A percentile compares a stretch with the other conserved stretches of the same genome.
Evolutionary conservation across 495 filamentous ascomycete genomes (phyloP).

Genomic region (Hypoxylon trugodes): DNA sequence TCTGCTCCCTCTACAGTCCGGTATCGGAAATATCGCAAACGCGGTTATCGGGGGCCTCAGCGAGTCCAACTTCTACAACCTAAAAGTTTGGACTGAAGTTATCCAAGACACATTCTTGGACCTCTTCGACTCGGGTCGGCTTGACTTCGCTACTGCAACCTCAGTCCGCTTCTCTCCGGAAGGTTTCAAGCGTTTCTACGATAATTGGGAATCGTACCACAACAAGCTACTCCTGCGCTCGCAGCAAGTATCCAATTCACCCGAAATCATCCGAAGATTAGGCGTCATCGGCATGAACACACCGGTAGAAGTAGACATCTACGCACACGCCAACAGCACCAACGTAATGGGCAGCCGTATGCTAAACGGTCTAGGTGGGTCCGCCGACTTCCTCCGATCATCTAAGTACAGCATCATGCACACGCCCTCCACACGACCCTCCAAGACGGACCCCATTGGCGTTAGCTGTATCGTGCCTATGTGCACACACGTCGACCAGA

Average conservation of each 20-base stretch:
- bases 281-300: slow-evolving; percentile 97
- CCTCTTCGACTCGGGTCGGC: slow-evolving; percentile 87
- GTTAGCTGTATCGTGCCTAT: slow-evolving; percentile 90
- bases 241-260: slow-evolving; percentile 90
- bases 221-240: slow-evolving; percentile 86
- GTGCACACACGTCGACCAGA: slow-evolving; percentile 93
- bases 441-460: slow-evolving; percentile 83
- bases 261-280: slow-evolving; percentile 89
- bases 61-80: slow-evolving; percentile 84
- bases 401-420: slow-evolving; percentile 95
- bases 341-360: slow-evolving; percentile 91
- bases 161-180: slow-evolving; percentile 92
- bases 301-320: slow-evolving; percentile 92
- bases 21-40: slow-evolving; percentile 95
- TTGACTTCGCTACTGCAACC: slow-evolving; percentile 92
- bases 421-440: slow-evolving; percentile 80
- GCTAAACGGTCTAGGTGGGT: slow-evolving; percentile 90
- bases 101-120: slow-evolving; percentile 94
- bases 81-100: slow-evolving; percentile 94
- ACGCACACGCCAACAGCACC: slow-evolving; percentile 91
- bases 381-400: slow-evolving; percentile 85
- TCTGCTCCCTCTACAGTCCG: slow-evolving; percentile 85
- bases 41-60: slow-evolving; percentile 87
- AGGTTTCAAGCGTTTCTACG: slow-evolving; percentile 92
- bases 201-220: slow-evolving; percentile 81